Conservation (phyloP, 129 eudicot genomes). For the Lactuca saligna region DNA sequence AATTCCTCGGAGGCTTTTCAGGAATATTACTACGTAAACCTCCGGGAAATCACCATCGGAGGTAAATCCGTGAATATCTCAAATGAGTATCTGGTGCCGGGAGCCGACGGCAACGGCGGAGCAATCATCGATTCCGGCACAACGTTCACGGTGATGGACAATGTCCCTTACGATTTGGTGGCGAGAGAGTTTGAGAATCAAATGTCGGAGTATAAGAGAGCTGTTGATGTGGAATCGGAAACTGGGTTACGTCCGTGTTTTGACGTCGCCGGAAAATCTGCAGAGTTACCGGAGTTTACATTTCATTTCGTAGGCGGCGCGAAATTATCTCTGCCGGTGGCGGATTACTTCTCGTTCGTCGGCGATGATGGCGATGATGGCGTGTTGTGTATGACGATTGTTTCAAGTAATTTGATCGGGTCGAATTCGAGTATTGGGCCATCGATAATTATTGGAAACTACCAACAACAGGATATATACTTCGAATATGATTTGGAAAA, state of each 20-base stretch:
- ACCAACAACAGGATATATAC: conserved; percentile 72
- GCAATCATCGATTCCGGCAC: conserved; percentile 71
- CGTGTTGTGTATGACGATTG: conserved; percentile 56
- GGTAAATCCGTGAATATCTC: conserved; percentile 52
- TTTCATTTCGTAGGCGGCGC: conserved; percentile 69
- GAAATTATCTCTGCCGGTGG: conserved; percentile 43
- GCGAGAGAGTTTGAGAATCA: conserved; percentile 58
- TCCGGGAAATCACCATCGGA: conserved; percentile 57
- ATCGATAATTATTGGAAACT: conserved; percentile 62
- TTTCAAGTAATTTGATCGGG: conserved; percentile 12
- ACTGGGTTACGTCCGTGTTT: conserved; percentile 61
- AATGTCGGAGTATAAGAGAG: conserved; percentile 46
- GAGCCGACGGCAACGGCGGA: conserved; percentile 57
- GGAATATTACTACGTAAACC: conserved; percentile 55
- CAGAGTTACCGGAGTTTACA: conserved; percentile 41
- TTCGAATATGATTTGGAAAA: conserved; percentile 75
- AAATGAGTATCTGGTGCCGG: conserved; percentile 36
- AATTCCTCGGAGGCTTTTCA: conserved; percentile 25
- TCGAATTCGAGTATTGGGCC: conserved; percentile 47
- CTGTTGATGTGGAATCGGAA: conserved; percentile 34
- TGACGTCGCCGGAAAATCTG: conserved; percentile 8
- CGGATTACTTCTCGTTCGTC: conserved; percentile 50
- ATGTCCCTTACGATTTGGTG: conserved; percentile 34
- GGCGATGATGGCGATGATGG: conserved; percentile 28
- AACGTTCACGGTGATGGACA: conserved; percentile 60